Evolutionary conservation across 345 rosid genomes (phyloP), one percentile per base, ranked within the genome.

Genomic region (Tarenaya hassleriana): DNA sequence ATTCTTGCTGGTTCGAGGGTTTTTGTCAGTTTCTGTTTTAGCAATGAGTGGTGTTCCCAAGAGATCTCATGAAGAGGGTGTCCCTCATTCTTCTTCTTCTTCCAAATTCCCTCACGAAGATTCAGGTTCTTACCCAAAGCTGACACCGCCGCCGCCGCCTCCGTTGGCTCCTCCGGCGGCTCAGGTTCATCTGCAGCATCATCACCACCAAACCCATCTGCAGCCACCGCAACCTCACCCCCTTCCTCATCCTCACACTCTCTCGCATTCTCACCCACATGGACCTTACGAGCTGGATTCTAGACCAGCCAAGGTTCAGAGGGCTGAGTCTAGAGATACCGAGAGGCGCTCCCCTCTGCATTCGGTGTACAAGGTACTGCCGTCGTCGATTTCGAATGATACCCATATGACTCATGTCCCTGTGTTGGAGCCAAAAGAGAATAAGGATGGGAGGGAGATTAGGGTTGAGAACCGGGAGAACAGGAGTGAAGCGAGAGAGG

Each of bases 291-390:
- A 88, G 47, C 61, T 73, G 4, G 98, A 88, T 34, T 66, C 74
- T 50, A 74, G 96, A 67, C 27, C 67, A 12, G 67, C 60, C 4
- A 92, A 89, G 75, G 70, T 70, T 74, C 78, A 86, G 1, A 70
- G 95, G 37, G 67, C 64, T 29, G 96, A 86, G 35, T 69, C 88
- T 50, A 86, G 86, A 52, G 98, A 85, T 60, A 60, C 63, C 0
- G 95, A 86, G 69, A 77, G 88, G 56, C 85, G 94, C 64, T 92
- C 94, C 0, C 98, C 96, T 47, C 37, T 91, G 61, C 88, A 77
- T 45, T 66, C 79, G 0, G 37, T 71, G 8, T 80, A 77, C 55
- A 71, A 91, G 39, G 61, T 81, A 59, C 79, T 84, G 0, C 61
- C 81, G 21, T 70, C 83, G 3, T 67, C 82, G 0, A 12, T 58